phyloP scores from a whole-genome alignment of 805 yeast genomes.

The Priceomyces melissophilus region DNA sequence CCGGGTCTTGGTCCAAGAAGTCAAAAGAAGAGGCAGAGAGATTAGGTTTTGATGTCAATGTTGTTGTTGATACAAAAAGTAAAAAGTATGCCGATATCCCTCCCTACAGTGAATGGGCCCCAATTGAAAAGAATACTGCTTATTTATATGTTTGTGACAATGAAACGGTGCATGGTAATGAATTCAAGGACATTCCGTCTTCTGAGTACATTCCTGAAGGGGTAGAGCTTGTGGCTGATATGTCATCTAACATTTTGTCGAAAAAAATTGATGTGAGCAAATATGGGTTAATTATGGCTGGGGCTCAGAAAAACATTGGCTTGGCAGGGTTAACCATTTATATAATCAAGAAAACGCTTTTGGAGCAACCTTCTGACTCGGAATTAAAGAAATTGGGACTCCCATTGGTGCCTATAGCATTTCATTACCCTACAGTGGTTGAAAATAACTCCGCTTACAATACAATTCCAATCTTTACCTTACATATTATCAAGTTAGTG shows the following conservation, averaged over 20 bases:
- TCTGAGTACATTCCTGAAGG: slow-evolving; percentile 55
- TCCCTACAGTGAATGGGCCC: slow-evolving; percentile 59
- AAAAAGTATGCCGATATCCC: slow-evolving; percentile 68
- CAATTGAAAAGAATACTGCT: slow-evolving; percentile 56
- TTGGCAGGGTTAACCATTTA: slow-evolving; percentile 92
- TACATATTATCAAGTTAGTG: slow-evolving; percentile 81
- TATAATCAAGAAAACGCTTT: slow-evolving; percentile 77
- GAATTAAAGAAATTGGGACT: slow-evolving; percentile 55
- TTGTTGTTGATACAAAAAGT: slow-evolving; percentile 63
- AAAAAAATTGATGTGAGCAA: slow-evolving; percentile 75
- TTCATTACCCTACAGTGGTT: slow-evolving; percentile 82
- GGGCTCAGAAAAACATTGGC: slow-evolving; percentile 98
- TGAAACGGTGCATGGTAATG: slow-evolving; percentile 96
- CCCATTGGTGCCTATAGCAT: slow-evolving; percentile 87
- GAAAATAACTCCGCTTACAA: slow-evolving; percentile 91
- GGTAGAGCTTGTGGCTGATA: slow-evolving; percentile 85
- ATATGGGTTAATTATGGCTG: slow-evolving; percentile 90
- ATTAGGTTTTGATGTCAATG: slow-evolving; percentile 71
- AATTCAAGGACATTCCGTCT: slow-evolving; percentile 56
- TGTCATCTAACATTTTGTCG: slow-evolving; percentile 90
- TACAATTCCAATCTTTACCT: slow-evolving; percentile 91
- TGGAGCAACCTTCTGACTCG: slow-evolving; percentile 63
- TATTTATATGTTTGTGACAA: slow-evolving; percentile 91
- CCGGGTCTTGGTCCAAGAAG: slow-evolving; percentile 94
- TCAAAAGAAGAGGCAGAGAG: slow-evolving; percentile 83